Evolutionary conservation across 2,329 filamentous ascomycete genomes (phyloP), one percentile per base, ranked within the genome.

Genomic region (Colletotrichum tropicale): DNA sequence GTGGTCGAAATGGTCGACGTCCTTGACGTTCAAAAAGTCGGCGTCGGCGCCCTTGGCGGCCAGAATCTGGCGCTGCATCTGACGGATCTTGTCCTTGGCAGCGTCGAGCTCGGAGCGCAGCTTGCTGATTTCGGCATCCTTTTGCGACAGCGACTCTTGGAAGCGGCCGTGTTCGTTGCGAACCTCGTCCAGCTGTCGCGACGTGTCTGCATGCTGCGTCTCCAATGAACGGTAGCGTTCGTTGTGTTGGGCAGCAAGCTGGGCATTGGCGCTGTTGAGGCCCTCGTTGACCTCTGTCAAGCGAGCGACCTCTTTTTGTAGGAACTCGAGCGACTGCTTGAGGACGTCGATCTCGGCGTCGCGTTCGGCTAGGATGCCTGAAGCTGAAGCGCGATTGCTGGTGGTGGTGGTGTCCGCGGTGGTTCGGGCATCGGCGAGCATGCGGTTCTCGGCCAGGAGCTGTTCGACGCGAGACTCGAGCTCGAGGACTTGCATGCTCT

Each of bases 401-500:
- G 94, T 83, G 68, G 68, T 87, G 89, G 77, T 43, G 38, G 92
- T 89, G 84, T 98, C 95, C 70, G 94, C 91, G 65, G 91, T 91
- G 69, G 89, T 85, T 80, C 93, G 93, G 15, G 77, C 69, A 26
- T 78, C 77, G 79, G 92, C 89, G 32, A 99, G 92, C 77, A 92
- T 87, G 72, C 93, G 93, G 82, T 98, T 98, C 84, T 99, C 96
- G 26, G 93, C 92, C 55, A 94, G 88, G 78, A 99, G 89, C 84
- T 96, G 94, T 80, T 98, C 95, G 80, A 99, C 91, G 81, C 91
- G 92, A 76, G 91, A 89, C 88, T 98, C 96, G 82, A 99, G 93
- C 81, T 99, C 96, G 76, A 98, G 93, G 70, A 96, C 93, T 87
- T 98, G 96, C 93, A 98, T 96, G 89, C 96, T 98, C 86, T 98